A percentile compares a stretch with the other conserved stretches of the same genome.
Evolutionary conservation across 2,329 filamentous ascomycete genomes (phyloP).

Genomic region (Lachnum nothofagi): DNA sequence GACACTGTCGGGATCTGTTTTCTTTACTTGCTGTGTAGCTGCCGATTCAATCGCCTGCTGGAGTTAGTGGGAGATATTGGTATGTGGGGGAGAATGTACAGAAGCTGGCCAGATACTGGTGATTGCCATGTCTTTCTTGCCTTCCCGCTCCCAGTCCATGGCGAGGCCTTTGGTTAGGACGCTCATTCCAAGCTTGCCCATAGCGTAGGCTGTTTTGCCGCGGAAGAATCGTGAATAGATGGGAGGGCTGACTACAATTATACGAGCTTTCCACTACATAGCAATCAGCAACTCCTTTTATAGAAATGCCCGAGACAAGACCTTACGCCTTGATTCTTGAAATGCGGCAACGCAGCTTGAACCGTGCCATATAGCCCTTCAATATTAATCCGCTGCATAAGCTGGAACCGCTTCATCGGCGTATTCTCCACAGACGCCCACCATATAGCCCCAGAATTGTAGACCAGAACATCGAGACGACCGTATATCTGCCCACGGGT

Average conservation of each 20-base stretch:
- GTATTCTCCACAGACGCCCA: conserved; percentile 72
- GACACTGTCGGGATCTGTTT: conserved; percentile 41
- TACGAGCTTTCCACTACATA: conserved; percentile 49
- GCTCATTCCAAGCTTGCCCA: conserved; percentile 75
- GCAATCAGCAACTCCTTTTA: not conserved
- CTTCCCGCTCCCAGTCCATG: conserved; percentile 67
- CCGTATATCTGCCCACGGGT: conserved; percentile 12
- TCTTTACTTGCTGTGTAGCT: conserved; percentile 56
- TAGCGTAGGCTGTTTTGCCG: conserved; percentile 79
- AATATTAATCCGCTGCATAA: conserved; percentile 70
- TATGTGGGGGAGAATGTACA: conserved; percentile 41
- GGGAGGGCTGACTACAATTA: conserved; percentile 76
- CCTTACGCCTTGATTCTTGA: conserved; percentile 41
- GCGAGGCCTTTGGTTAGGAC: conserved; percentile 75
- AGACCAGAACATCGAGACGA: conserved; percentile 68
- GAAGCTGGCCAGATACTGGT: conserved; percentile 78
- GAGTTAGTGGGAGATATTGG: not conserved
- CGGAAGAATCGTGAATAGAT: conserved; percentile 82
- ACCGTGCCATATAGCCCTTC: conserved; percentile 71
- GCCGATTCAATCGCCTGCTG: conserved; percentile 64
- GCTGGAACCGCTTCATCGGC: conserved; percentile 68
- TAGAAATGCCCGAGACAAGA: too few relatives aligned
- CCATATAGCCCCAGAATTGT: conserved; percentile 83
- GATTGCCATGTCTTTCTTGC: conserved; percentile 63
- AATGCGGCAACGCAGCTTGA: conserved; percentile 63